Base-by-base conservation (phyloP, 345 rosid genomes). In the Firmiana major region DNA sequence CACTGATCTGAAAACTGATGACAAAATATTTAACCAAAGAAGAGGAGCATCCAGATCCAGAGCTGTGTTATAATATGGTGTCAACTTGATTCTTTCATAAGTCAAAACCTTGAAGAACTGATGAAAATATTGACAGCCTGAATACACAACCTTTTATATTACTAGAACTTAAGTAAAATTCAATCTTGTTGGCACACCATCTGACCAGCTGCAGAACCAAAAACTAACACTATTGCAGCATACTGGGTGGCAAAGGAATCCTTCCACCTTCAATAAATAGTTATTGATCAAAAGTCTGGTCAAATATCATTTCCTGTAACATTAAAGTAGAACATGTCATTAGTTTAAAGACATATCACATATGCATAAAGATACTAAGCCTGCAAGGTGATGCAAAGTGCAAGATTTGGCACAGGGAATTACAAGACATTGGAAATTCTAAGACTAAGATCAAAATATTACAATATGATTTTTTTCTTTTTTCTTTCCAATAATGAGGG, bases 221-320 rank as follows among this genome's bases (percentile, higher is more conserved):
- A 65, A 68, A 79, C 40, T 54, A 58, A 26, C 71, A 68, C 28
- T 46, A 76, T 73, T 60, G 68, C 71, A 48, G 78, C 74, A 79
- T 58, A 70, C 55, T 19, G 53, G 57, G 60, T 75, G 74, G 75
- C 70, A 78, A 58, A 6, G 59, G 15, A 77, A 31, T 49, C 54
- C 17, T 72, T 75, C 78, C 73, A 66, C 49, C 83, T 79, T 62
- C 62, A 70, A 70, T 45, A 21, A 49, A 45, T 43, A 36, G 65
- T 72, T 73, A 83, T 73, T 81, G 75, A 75, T 65, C 71, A 31
- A 79, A 82, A 63, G 82, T 63, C 40, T 75, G 75, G 55, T 86
- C 77, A 57, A 87, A 83, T 69, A 77, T 71, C 83, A 83, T 75
- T 69, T 80, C 87, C 89, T 87, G 87, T 34, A 46, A 81, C 76